Base-by-base conservation (phyloP, 2,329 filamentous ascomycete species). In the Escovopsis sp. region DNA sequence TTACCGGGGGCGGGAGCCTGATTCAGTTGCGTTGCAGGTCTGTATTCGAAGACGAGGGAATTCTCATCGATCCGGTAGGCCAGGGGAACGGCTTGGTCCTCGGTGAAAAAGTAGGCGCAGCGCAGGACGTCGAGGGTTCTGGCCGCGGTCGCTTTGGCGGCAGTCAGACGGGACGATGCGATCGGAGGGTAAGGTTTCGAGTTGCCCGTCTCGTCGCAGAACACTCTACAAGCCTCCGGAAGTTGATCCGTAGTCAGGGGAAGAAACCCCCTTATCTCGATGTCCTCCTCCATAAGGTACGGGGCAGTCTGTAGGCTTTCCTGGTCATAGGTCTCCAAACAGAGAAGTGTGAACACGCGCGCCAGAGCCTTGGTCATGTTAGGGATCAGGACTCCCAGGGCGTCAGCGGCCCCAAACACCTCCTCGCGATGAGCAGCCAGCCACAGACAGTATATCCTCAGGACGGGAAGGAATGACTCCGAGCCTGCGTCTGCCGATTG, bases 391-490 rank as follows among this genome's bases (percentile, higher is more conserved):
- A 62, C 59, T 34, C 66, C 65, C 27, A 73, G 59, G 36, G 65
- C 62, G 27, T 64, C 57, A 38, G 62, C 58, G 42, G 65, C 68
- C n/a, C 58, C 55, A 44, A 68, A 61, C 6, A 74, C 51, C 44
- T 74, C 68, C 9, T 56, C 51, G 25, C 65, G 61, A 37, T 62
- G 64, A 13, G 63, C 61, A 41, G 66, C 67, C 2, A 75, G 58
- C 72, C 72, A 76, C 37, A 70, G 64, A 43, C 68, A 57, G 46
- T 70, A 75, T 20, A 73, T 53, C n/a, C 72, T 68, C 40, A 74
- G 53, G 12, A 73, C 58, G 1, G 70, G 68, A 5, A 76, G 53
- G n/a, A 69, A 55, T n/a, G 58, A 64, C 43, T 61, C 60, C 41
- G 58, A 49, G 10, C 49, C 45, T 13, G 37, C 55, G 30, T 56